A percentile compares a stretch with the other conserved stretches of the same genome.
Conservation (phyloP, 2,329 filamentous ascomycete genomes). For the Aspergillus sp. region DNA sequence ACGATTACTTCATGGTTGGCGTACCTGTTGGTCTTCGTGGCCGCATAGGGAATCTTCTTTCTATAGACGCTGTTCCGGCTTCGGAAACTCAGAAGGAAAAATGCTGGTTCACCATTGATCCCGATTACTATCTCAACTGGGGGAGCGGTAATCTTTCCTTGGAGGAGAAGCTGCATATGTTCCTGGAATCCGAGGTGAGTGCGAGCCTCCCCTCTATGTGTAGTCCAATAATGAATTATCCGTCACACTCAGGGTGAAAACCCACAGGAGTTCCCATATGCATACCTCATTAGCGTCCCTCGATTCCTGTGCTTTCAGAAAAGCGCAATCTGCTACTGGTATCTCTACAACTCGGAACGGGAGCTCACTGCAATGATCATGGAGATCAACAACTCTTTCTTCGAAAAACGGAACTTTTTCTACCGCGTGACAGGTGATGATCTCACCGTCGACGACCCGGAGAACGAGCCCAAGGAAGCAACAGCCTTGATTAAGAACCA, state of each 20-base stretch:
- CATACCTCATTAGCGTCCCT: constrained; percentile 10
- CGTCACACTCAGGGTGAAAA: constrained; percentile 7
- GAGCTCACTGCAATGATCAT: constrained; percentile 9
- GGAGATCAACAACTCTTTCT: constrained; percentile 16
- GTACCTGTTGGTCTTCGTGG: constrained; percentile 16
- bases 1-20: constrained; percentile 17
- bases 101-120: constrained; percentile 10
- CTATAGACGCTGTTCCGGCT: constrained; percentile 8
- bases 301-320: constrained; percentile 10
- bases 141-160: constrained; percentile 3
- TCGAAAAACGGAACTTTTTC: constrained; percentile 11
- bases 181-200: constrained; percentile 8
- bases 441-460: background rate
- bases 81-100: background rate
- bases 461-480: background rate
- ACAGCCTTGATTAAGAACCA: background rate
- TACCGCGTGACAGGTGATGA: background rate
- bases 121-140: constrained; percentile 2
- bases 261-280: constrained; percentile 9
- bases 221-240: background rate
- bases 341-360: constrained; percentile 6
- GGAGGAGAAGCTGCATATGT: constrained; percentile 7
- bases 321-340: constrained; percentile 8
- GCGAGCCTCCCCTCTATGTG: background rate
- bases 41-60: constrained; percentile 11